Percentiles rank a stretch among this genome's conserved stretches.
Conservation (phyloP, 305 asterid species). For the Fraxinus dipetala region DNA sequence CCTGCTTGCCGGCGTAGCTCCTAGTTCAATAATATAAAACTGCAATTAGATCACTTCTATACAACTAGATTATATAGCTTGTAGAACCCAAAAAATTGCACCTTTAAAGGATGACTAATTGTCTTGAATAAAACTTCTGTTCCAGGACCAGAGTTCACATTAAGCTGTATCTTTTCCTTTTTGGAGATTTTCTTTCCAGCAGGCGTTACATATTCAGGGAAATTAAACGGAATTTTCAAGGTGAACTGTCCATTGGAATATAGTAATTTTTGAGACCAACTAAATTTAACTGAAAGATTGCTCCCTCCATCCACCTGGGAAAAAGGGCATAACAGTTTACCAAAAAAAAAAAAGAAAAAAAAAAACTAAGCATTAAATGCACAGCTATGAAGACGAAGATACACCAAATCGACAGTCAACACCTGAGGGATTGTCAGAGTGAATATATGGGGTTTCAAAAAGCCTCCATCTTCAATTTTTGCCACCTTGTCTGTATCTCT, state of each 20-base stretch:
- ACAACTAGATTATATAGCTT: neutral
- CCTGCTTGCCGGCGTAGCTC: constrained; percentile 60
- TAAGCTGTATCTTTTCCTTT: constrained; percentile 68
- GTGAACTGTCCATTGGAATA: constrained; percentile 60
- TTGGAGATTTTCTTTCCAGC: constrained; percentile 78
- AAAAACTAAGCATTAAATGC: neutral
- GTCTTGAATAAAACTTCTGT: constrained; percentile 60
- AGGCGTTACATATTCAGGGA: constrained; percentile 84
- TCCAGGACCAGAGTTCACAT: constrained; percentile 68
- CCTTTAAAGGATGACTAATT: constrained; percentile 86
- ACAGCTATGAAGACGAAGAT: neutral
- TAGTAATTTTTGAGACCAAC: constrained; percentile 84
- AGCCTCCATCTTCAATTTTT: constrained; percentile 55
- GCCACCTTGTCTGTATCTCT: constrained; percentile 37
- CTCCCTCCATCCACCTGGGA: constrained; percentile 86
- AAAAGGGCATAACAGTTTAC: neutral
- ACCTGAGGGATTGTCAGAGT: constrained; percentile 79
- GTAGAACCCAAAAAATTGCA: constrained; percentile 28
- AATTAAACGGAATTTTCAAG: constrained; percentile 72
- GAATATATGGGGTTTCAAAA: constrained; percentile 62
- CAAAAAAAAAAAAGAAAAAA: too few species aligned
- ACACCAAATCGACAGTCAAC: neutral
- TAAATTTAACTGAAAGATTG: constrained; percentile 61
- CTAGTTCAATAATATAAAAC: constrained; percentile 31
- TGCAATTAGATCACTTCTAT: neutral